These are phyloP conservation scores for Ophiostoma sp. DNA, from an alignment of 2,329 filamentous ascomycete species.

Conservation along the genomic window DNA sequence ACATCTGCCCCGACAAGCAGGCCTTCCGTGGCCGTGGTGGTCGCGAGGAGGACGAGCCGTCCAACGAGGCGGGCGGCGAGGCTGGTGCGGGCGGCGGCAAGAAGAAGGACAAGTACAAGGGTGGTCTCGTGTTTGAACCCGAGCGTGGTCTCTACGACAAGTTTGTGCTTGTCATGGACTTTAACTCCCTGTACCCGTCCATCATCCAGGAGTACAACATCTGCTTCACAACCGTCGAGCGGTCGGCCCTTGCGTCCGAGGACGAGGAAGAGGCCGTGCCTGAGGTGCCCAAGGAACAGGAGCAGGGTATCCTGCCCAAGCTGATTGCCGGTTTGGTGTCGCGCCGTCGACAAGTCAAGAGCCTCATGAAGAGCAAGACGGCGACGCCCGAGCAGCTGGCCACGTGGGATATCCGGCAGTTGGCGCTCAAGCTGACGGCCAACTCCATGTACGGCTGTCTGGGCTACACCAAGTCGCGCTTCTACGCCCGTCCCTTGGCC, in stretches of 20 bases:
- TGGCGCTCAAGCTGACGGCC: conserved; percentile 93
- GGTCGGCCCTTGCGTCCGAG: conserved; percentile 52
- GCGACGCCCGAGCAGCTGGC: conserved; percentile 84
- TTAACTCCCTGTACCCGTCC: conserved; percentile 97
- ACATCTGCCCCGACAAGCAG: conserved; percentile 95
- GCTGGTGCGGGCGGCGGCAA: conserved; percentile 49
- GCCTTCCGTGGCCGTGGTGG: conserved; percentile 76
- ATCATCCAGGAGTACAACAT: conserved; percentile 99
- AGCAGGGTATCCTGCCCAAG: conserved; percentile 81
- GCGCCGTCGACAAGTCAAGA: conserved; percentile 88
- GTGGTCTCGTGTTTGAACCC: conserved; percentile 95
- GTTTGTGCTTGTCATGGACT: conserved; percentile 99
- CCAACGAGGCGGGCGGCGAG: conserved; percentile 55
- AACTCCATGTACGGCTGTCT: conserved; percentile 99
- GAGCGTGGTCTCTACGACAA: conserved; percentile 98
- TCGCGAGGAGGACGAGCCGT: conserved; percentile 71
- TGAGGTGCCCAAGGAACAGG: conserved; percentile 75
- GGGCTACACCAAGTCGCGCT: conserved; percentile 94
- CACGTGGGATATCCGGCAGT: conserved; percentile 97
- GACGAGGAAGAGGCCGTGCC: conserved; percentile 87
- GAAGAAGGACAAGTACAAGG: conserved; percentile 99
- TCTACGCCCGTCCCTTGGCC: conserved; percentile 92
- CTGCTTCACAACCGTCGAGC: conserved; percentile 95
- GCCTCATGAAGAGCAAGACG: conserved; percentile 90
- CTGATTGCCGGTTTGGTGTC: conserved; percentile 91